Percentiles rank a stretch among this genome's conserved stretches.
Conservation (phyloP, 2,329 filamentous ascomycete genomes). For the Didymella glomerata region DNA sequence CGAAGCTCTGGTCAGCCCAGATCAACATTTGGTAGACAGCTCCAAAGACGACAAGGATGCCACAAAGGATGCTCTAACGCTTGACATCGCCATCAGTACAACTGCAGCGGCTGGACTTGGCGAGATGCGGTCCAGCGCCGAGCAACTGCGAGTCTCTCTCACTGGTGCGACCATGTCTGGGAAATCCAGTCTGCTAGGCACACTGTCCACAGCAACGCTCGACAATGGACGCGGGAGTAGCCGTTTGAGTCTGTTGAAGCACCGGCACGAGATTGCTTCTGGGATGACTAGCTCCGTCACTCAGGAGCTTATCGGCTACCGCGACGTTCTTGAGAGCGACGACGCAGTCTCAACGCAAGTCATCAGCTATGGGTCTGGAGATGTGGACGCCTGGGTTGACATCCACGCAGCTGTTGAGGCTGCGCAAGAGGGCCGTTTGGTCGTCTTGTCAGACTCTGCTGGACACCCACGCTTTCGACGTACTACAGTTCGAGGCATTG, state of each 20-base stretch:
- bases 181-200: slow-evolving; percentile 90
- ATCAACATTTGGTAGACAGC: slow-evolving; percentile 40
- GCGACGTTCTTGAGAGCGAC: slow-evolving; percentile 37
- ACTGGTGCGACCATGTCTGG: slow-evolving; percentile 90
- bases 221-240: slow-evolving; percentile 95
- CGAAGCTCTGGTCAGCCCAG: slow-evolving; percentile 85
- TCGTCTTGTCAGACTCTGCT: slow-evolving; percentile 90
- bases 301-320: slow-evolving; percentile 90
- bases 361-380: slow-evolving; percentile 85
- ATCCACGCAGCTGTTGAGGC: slow-evolving; percentile 81
- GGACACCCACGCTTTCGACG: slow-evolving; percentile 89
- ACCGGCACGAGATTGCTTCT: slow-evolving; percentile 90
- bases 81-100: neutral
- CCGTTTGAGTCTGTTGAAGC: slow-evolving; percentile 85
- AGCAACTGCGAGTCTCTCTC: slow-evolving; percentile 86
- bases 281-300: slow-evolving; percentile 94
- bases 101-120: neutral
- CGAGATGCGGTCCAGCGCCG: slow-evolving; percentile 24
- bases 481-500: slow-evolving; percentile 86
- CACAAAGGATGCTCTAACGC: neutral
- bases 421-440: slow-evolving; percentile 75
- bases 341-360: slow-evolving; percentile 54
- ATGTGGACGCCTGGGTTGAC: slow-evolving; percentile 92
- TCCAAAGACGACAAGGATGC: slow-evolving; percentile 24
- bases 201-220: slow-evolving; percentile 82